Evolutionary conservation across 306 rosid genomes (phyloP).

Genomic region (Quercus bicolor): DNA sequence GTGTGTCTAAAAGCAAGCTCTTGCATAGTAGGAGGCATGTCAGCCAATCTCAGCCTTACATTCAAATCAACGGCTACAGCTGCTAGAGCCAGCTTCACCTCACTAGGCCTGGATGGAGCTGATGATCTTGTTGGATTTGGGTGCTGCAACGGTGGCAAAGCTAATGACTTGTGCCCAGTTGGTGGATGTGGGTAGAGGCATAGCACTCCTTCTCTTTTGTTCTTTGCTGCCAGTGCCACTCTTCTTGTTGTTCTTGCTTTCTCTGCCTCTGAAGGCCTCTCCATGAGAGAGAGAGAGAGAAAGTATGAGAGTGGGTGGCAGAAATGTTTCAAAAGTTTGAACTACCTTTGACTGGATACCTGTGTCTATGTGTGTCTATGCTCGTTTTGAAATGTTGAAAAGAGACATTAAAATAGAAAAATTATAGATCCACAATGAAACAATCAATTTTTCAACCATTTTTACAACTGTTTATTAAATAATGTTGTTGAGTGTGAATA

Average conservation of each 20-base stretch:
- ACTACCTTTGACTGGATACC: background rate
- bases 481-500: no score
- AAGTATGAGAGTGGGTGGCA: background rate
- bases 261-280: background rate
- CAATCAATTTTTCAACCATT: no score
- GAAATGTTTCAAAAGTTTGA: background rate
- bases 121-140: background rate
- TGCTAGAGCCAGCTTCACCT: conserved; percentile 11
- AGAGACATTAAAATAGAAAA: no score
- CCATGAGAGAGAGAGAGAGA: background rate
- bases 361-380: background rate
- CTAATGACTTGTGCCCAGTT: background rate
- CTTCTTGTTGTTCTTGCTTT: background rate
- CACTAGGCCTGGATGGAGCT: background rate
- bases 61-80: conserved; percentile 25
- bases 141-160: background rate
- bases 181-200: no score
- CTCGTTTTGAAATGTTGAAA: no score
- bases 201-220: background rate
- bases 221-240: background rate
- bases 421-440: no score
- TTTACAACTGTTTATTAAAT: no score
- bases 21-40: conserved; percentile 25
- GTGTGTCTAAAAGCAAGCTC: conserved; percentile 21
- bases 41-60: conserved; percentile 24